phyloP scores from a whole-genome alignment of 176 grass and related monocot genomes.

The Carex cristatella region DNA sequence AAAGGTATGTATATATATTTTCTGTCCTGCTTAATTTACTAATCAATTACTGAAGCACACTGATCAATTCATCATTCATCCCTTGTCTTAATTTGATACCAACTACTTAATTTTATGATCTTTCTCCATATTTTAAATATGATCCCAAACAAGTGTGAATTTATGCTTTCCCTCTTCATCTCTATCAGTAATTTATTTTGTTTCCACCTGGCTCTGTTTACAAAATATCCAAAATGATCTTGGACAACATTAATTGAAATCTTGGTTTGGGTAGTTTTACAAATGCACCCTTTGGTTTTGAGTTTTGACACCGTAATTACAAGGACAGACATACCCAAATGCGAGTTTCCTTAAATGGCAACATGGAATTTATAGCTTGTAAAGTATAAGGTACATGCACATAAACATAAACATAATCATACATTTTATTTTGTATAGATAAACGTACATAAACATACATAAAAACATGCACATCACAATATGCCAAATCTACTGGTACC shows the following conservation, averaged over 20 bases:
- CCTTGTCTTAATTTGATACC: not conserved
- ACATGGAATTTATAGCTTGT: not conserved
- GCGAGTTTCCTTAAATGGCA: conserved; percentile 8
- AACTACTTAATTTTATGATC: not conserved
- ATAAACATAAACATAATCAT: not conserved
- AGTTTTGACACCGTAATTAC: not conserved
- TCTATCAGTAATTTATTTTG: not conserved
- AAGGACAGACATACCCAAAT: not conserved
- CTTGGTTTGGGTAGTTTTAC: not conserved
- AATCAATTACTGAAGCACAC: not conserved
- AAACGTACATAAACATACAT: conserved; percentile 4
- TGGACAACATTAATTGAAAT: not conserved
- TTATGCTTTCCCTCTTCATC: not conserved
- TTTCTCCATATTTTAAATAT: not conserved
- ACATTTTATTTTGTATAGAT: not conserved
- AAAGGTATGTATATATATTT: not conserved
- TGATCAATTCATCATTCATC: not conserved
- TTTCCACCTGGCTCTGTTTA: not conserved
- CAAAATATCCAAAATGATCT: not conserved
- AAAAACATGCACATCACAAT: not conserved
- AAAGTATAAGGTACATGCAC: not conserved
- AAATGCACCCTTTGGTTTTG: not conserved
- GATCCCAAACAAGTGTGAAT: not conserved
- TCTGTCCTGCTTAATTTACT: not conserved
- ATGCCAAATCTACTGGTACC: not conserved